Conservation (phyloP, 768 basidiomycete genomes). For the Pulveroboletus frians region DNA sequence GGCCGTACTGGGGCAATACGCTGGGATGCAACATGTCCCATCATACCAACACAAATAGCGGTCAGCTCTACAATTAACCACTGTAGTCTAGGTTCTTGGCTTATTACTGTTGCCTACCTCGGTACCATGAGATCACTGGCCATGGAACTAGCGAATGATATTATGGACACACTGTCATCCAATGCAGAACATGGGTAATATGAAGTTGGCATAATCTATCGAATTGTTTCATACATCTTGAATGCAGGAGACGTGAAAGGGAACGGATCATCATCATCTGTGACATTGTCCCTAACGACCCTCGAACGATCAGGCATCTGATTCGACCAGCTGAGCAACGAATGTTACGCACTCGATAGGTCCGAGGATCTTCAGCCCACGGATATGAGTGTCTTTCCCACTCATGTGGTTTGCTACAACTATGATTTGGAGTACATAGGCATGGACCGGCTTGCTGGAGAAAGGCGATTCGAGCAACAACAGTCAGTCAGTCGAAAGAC, state of each 20-base stretch:
- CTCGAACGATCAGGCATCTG: not conserved
- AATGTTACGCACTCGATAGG: conserved; percentile 60
- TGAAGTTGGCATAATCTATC: conserved; percentile 36
- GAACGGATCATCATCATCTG: conserved; percentile 71
- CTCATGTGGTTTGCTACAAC: conserved; percentile 95
- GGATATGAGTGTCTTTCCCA: conserved; percentile 97
- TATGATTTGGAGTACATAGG: conserved; percentile 87
- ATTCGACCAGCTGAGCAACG: not conserved
- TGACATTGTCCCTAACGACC: conserved; percentile 35
- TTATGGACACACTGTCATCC: conserved; percentile 14
- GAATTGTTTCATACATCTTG: conserved; percentile 75
- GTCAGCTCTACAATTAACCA: not conserved
- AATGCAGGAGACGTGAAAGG: conserved; percentile 60
- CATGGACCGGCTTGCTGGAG: conserved; percentile 75
- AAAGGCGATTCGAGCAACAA: not conserved
- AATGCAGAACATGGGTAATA: conserved; percentile 29
- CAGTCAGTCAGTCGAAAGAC: conserved; percentile 21
- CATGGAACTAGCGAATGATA: conserved; percentile 3
- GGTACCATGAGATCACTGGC: not conserved
- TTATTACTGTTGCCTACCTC: conserved; percentile 7
- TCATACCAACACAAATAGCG: conserved; percentile 29
- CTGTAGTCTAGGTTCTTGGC: not conserved
- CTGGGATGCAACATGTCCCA: conserved; percentile 24
- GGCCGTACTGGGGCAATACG: conserved; percentile 20
- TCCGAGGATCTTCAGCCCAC: conserved; percentile 84